Conservation (phyloP, 1,284 basidiomycete genomes). For the Moesziomyces parantarcticus region DNA sequence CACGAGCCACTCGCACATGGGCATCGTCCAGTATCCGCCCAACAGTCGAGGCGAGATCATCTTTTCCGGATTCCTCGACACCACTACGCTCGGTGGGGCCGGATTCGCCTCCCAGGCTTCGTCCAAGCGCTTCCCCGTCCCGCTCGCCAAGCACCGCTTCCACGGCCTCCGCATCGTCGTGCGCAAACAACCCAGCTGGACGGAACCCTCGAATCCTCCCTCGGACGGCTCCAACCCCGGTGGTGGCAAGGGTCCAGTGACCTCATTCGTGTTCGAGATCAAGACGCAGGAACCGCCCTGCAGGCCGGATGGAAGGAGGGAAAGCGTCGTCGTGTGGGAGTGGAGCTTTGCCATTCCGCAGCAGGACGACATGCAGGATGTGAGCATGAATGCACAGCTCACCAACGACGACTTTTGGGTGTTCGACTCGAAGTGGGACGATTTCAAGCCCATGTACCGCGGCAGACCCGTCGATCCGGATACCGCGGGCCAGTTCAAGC, state of each 20-base stretch:
- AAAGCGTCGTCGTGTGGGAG: conserved; percentile 70
- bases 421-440: conserved; percentile 66
- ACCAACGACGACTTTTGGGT: conserved; percentile 39
- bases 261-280: conserved; percentile 68
- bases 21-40: conserved; percentile 52
- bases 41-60: conserved; percentile 36
- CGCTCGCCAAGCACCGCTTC: conserved; percentile 27
- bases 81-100: conserved; percentile 71
- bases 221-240: conserved; percentile 17
- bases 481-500: conserved; percentile 32
- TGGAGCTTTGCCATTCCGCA: conserved; percentile 63
- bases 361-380: conserved; percentile 1
- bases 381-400: conserved; percentile 10
- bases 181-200: conserved; percentile 22
- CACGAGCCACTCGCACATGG: conserved; percentile 68
- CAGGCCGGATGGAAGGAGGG: conserved; percentile 67
- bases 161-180: conserved; percentile 41
- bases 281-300: conserved; percentile 67
- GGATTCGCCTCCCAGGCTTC: conserved; percentile 71
- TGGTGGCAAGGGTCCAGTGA: conserved; percentile 49
- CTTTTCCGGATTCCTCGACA: conserved; percentile 66
- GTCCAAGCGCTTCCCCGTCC: conserved; percentile 35
- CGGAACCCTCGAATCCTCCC: conserved; percentile 11
- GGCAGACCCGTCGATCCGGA: conserved; percentile 66
- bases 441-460: conserved; percentile 70